Percentiles rank a stretch among this genome's conserved stretches.
These are phyloP conservation scores for Mortierella polycephala DNA, from an alignment of 371 early-diverging fungal genomes.

Conservation along the genomic window DNA sequence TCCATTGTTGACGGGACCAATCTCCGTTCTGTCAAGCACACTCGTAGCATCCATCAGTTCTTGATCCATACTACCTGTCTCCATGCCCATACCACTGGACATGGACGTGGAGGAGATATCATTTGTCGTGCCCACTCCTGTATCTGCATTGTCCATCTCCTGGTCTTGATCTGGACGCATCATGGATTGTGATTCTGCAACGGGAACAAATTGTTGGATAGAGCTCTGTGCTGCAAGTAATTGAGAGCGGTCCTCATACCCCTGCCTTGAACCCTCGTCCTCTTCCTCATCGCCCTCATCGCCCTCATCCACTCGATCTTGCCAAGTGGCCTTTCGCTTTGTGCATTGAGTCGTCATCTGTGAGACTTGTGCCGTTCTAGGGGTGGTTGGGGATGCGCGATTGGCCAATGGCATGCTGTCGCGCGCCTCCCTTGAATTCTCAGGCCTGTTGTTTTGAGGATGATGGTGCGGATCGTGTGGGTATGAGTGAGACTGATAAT, in stretches of 20 bases:
- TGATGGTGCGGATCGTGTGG: constrained; percentile 40
- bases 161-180: constrained; percentile 16
- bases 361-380: neutral
- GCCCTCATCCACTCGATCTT: constrained; percentile 22
- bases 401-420: constrained; percentile 16
- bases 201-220: constrained; percentile 32
- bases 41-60: constrained; percentile 20
- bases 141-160: constrained; percentile 27
- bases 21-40: too few species aligned
- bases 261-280: neutral
- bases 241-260: neutral
- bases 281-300: neutral
- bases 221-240: constrained; percentile 10
- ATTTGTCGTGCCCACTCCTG: neutral
- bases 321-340: constrained; percentile 42
- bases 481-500: constrained; percentile 39
- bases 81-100: constrained; percentile 13
- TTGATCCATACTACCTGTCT: constrained; percentile 16
- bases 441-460: constrained; percentile 7
- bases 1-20: neutral
- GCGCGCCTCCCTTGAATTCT: constrained; percentile 30
- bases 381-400: constrained; percentile 9
- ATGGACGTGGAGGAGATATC: constrained; percentile 1
- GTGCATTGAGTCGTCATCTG: neutral
- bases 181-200: neutral